These are phyloP conservation scores for Crithidia expoeki DNA, from an alignment of 208 protist genomes.

Conservation along the genomic window DNA sequence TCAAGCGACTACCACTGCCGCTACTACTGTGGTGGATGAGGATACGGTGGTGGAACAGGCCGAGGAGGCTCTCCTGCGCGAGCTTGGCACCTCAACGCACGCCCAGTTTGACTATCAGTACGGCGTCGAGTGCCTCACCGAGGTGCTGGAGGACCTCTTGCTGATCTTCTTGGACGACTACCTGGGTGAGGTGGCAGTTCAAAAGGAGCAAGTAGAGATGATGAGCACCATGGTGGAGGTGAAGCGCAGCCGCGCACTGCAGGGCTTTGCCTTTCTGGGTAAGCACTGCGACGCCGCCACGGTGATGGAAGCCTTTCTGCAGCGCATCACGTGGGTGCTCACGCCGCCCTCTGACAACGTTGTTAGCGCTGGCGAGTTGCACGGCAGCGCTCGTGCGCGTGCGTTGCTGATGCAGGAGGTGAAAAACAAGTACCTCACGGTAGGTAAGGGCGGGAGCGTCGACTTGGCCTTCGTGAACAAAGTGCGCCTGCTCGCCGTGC, in stretches of 20 bases:
- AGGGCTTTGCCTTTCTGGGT: constrained; percentile 88
- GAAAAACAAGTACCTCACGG: constrained; percentile 76
- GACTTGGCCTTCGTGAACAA: constrained; percentile 89
- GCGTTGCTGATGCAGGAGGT: constrained; percentile 73
- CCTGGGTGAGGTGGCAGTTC: constrained; percentile 83
- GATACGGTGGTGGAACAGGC: constrained; percentile 47
- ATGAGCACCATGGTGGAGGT: constrained; percentile 93
- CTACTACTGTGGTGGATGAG: constrained; percentile 7
- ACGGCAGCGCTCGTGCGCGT: constrained; percentile 69
- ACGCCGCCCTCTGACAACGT: constrained; percentile 67
- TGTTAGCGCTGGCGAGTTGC: constrained; percentile 38
- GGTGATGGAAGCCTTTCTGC: constrained; percentile 80
- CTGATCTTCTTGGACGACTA: constrained; percentile 92
- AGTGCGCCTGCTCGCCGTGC: constrained; percentile 78
- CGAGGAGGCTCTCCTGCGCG: constrained; percentile 50
- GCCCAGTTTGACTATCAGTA: constrained; percentile 66
- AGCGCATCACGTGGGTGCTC: constrained; percentile 86
- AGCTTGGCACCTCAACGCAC: constrained; percentile 31
- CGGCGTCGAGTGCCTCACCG: constrained; percentile 71
- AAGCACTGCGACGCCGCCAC: constrained; percentile 67
- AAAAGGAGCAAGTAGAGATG: constrained; percentile 92
- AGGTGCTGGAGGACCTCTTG: constrained; percentile 76
- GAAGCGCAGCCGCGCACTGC: constrained; percentile 82
- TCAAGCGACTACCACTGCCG: background rate
- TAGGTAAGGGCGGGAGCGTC: constrained; percentile 70